Percentiles rank a stretch among this genome's conserved stretches.
These are phyloP conservation scores for Jatropha multifida DNA, from an alignment of 441 rosid species.

Conservation along the genomic window DNA sequence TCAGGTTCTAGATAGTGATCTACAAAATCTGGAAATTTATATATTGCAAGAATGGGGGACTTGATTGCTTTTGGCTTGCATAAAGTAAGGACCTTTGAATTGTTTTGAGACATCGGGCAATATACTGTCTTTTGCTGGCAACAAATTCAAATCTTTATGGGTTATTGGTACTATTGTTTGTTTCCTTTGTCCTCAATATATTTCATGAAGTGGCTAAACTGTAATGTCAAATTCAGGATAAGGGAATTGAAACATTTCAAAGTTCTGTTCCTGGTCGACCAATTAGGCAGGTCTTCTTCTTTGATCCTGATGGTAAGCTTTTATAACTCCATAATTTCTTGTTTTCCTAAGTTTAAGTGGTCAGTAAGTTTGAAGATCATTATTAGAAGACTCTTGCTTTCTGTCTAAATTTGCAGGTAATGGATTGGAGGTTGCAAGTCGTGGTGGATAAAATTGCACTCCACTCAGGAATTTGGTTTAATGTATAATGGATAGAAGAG, in stretches of 20 bases:
- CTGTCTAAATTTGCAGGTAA: constrained; percentile 53
- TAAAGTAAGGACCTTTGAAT: not conserved
- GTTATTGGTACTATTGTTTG: not conserved
- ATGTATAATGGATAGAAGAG: not conserved
- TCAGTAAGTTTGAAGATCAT: not conserved
- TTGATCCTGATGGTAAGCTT: constrained; percentile 81
- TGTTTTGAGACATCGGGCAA: not conserved
- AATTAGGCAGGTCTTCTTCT: constrained; percentile 85
- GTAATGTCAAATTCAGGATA: constrained; percentile 48
- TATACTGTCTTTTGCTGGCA: not conserved
- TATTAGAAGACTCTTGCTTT: not conserved
- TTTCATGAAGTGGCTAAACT: not conserved
- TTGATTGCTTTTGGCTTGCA: not conserved
- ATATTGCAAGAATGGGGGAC: no score
- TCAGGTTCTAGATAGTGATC: not conserved
- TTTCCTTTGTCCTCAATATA: not conserved
- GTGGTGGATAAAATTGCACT: constrained; percentile 28
- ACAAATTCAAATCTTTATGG: not conserved
- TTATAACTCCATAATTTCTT: not conserved
- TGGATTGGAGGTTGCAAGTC: constrained; percentile 82
- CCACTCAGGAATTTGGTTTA: not conserved
- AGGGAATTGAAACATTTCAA: constrained; percentile 69
- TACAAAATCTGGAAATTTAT: not conserved
- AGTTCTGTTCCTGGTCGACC: constrained; percentile 60
- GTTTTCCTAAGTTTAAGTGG: not conserved